Evolutionary conservation across 1,284 basidiomycete genomes (phyloP).

Genomic region (Vanrija sp.): DNA sequence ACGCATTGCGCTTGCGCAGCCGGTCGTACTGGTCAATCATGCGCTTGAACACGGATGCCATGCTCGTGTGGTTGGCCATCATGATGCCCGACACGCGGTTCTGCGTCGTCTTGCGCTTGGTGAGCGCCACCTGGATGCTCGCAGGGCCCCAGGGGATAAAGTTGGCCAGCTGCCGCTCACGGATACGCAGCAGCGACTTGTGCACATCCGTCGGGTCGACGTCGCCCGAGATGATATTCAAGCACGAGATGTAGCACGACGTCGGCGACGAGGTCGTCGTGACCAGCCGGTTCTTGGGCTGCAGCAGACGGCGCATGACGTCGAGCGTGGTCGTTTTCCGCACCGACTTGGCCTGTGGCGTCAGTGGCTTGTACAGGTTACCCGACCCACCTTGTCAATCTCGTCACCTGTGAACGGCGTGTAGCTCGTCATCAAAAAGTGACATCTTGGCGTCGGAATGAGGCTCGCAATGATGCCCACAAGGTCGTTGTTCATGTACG

Average conservation of each 20-base stretch:
- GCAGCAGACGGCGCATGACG: conserved; percentile 95
- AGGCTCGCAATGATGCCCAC: conserved; percentile 95
- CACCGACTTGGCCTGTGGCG: conserved; percentile 70
- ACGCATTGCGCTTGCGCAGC: conserved; percentile 84
- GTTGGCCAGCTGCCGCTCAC: conserved; percentile 92
- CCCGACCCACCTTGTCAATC: conserved; percentile 71
- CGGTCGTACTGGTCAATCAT: conserved; percentile 95
- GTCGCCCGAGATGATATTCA: conserved; percentile 98
- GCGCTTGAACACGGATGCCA: conserved; percentile 92
- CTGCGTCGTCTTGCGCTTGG: conserved; percentile 84
- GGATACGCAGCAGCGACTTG: conserved; percentile 92
- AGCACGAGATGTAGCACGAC: conserved; percentile 93
- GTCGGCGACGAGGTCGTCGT: conserved; percentile 88
- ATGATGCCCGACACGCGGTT: conserved; percentile 95
- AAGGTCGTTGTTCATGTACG: conserved; percentile 99
- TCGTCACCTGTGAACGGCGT: conserved; percentile 97
- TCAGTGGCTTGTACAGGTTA: background rate
- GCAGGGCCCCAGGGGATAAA: conserved; percentile 99
- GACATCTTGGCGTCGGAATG: conserved; percentile 97
- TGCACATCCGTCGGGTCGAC: conserved; percentile 98
- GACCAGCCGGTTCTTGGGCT: conserved; percentile 98
- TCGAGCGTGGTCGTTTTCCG: conserved; percentile 93
- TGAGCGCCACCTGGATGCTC: conserved; percentile 94
- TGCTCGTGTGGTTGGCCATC: conserved; percentile 98
- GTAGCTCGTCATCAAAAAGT: conserved; percentile 99